phyloP scores from a whole-genome alignment of 306 rosid genomes.

The Prunus fruticosa region DNA sequence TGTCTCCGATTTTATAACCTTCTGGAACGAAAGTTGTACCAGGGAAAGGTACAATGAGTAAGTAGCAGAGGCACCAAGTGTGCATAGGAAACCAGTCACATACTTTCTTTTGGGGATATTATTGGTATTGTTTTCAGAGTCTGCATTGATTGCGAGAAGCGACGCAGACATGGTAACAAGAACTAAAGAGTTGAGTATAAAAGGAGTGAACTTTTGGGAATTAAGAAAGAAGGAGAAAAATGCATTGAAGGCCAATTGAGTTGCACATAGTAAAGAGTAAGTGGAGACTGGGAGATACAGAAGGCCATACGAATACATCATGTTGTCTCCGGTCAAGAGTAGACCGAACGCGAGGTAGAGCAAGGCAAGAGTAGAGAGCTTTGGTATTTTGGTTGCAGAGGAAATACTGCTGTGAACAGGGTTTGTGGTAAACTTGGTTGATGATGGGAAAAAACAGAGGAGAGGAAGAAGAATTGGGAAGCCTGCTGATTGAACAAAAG shows the following conservation, averaged over 20 bases:
- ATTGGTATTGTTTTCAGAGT: conserved; percentile 31
- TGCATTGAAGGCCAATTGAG: conserved; percentile 68
- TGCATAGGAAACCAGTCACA: conserved; percentile 44
- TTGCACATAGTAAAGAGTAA: conserved; percentile 53
- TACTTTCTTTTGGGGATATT: conserved; percentile 23
- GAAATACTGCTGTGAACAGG: conserved; percentile 7
- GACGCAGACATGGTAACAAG: conserved; percentile 51
- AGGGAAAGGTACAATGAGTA: conserved; percentile 49
- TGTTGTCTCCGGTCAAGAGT: conserved; percentile 30
- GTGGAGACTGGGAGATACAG: conserved; percentile 59
- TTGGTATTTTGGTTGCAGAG: conserved; percentile 21
- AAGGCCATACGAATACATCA: conserved; percentile 69
- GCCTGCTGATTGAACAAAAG: conserved; percentile 67
- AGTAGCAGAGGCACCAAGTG: conserved; percentile 52
- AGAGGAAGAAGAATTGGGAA: conserved; percentile 59
- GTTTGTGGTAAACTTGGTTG: conserved; percentile 5
- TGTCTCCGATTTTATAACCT: conserved; percentile 42
- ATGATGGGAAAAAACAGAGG: conserved; percentile 21
- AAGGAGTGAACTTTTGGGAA: conserved; percentile 54
- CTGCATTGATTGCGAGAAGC: conserved; percentile 44
- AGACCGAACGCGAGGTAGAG: conserved; percentile 44
- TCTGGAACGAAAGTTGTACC: conserved; percentile 52
- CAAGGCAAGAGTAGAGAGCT: conserved; percentile 7
- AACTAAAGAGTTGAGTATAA: conserved; percentile 50
- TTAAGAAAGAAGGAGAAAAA: conserved; percentile 49